phyloP scores from a whole-genome alignment of 1,284 basidiomycete genomes.

The Leccinum angustisporum region DNA sequence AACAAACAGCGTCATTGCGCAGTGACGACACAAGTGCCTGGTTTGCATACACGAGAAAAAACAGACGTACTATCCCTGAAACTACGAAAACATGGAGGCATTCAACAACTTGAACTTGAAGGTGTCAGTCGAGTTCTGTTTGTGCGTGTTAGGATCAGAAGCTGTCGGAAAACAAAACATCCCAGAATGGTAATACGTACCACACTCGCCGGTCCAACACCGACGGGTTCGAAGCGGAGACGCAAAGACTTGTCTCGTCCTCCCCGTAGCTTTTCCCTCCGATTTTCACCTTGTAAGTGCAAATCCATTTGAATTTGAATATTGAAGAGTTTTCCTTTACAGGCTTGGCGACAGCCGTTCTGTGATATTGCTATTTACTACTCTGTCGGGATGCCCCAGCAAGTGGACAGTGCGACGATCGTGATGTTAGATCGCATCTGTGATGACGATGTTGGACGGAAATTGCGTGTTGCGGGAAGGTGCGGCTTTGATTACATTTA shows the following conservation, averaged over 20 bases:
- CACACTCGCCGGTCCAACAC: conserved; percentile 8
- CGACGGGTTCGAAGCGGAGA: neutral
- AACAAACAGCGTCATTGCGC: conserved; percentile 4
- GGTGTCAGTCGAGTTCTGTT: conserved; percentile 20
- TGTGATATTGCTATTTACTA: neutral
- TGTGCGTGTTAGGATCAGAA: conserved; percentile 31
- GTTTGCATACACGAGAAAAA: neutral
- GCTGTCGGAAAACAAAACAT: conserved; percentile 23
- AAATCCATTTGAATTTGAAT: conserved; percentile 2
- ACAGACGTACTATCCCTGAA: neutral
- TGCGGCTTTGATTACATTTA: conserved; percentile 32
- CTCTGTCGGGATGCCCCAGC: conserved; percentile 32
- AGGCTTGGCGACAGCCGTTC: conserved; percentile 1
- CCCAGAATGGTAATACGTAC: conserved; percentile 12
- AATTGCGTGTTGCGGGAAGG: conserved; percentile 49
- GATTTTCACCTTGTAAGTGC: neutral
- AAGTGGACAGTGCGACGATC: conserved; percentile 40
- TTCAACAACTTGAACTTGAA: neutral
- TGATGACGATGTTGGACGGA: conserved; percentile 39
- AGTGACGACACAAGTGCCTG: conserved; percentile 25
- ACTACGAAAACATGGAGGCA: neutral
- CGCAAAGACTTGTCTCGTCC: conserved; percentile 1
- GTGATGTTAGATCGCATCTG: conserved; percentile 37
- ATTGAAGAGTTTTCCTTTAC: neutral
- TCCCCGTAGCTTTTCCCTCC: neutral